Evolutionary conservation across 306 rosid genomes (phyloP).

Genomic region (Sechiopsis laciniata): DNA sequence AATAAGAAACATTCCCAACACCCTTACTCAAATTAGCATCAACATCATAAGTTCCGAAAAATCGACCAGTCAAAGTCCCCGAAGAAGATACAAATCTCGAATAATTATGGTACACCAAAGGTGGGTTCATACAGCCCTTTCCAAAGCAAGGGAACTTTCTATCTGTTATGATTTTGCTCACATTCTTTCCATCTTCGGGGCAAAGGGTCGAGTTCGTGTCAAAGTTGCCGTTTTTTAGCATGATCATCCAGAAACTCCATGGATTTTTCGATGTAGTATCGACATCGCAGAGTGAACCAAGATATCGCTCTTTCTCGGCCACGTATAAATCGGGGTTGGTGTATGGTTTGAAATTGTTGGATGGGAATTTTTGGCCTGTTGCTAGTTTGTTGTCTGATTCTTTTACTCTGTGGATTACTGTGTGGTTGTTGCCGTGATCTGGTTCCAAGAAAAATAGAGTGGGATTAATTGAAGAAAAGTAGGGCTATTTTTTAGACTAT

Average conservation of each 20-base stretch:
- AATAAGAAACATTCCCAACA: constrained; percentile 36
- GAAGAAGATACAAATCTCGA: constrained; percentile 24
- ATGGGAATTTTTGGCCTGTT: constrained; percentile 9
- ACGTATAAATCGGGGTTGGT: constrained; percentile 33
- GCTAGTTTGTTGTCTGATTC: constrained; percentile 1
- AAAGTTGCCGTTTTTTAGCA: constrained; percentile 54
- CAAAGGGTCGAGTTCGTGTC: constrained; percentile 48
- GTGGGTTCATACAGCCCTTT: constrained; percentile 57
- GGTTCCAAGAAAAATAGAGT: not conserved
- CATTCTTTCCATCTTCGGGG: constrained; percentile 42
- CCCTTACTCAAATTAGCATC: constrained; percentile 38
- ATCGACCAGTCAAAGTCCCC: constrained; percentile 29
- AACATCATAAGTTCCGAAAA: constrained; percentile 53
- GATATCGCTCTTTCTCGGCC: constrained; percentile 44
- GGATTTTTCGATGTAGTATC: constrained; percentile 27
- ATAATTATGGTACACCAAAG: constrained; percentile 42
- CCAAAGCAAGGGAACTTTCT: constrained; percentile 53
- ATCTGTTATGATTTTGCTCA: constrained; percentile 29
- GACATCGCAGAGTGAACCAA: constrained; percentile 39
- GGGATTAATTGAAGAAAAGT: too few relatives aligned
- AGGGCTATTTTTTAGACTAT: too few relatives aligned
- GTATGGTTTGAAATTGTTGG: constrained; percentile 2
- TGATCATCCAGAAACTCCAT: constrained; percentile 60
- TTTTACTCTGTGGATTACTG: constrained; percentile 4
- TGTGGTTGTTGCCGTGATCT: not conserved